Conservation (phyloP, 2,329 filamentous ascomycete genomes). For the Cercospora nicotianae region DNA sequence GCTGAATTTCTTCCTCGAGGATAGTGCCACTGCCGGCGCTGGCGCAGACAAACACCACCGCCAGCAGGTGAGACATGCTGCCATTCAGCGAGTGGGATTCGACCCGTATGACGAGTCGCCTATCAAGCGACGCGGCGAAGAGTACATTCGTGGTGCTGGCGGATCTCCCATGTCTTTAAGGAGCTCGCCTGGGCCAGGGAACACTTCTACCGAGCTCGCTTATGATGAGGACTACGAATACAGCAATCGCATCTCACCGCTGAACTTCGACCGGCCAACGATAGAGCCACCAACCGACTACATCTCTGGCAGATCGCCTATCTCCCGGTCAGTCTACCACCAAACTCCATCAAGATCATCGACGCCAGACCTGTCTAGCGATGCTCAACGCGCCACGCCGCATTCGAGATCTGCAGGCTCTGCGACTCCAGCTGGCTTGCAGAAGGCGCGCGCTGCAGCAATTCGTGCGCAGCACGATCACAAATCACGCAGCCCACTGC, state of each 20-base stretch:
- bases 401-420: conserved; percentile 21
- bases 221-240: conserved; percentile 29
- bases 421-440: conserved; percentile 9
- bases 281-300: conserved; percentile 8
- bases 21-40: conserved; percentile 65
- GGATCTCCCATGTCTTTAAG: conserved; percentile 13
- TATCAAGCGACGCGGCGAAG: conserved; percentile 64
- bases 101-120: conserved; percentile 72
- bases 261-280: conserved; percentile 16
- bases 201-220: conserved; percentile 8
- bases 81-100: conserved; percentile 64
- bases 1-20: conserved; percentile 79
- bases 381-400: conserved; percentile 20
- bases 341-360: conserved; percentile 30
- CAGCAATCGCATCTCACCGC: conserved; percentile 20
- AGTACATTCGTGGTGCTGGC: conserved; percentile 48
- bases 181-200: conserved; percentile 14
- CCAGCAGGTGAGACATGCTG: conserved; percentile 60
- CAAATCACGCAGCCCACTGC: conserved; percentile 28
- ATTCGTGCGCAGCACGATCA: conserved; percentile 25
- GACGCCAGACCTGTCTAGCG: conserved; percentile 24
- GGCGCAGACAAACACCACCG: conserved; percentile 63
- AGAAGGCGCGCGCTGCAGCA: conserved; percentile 20
- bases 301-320: conserved; percentile 18
- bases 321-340: conserved; percentile 22